These are phyloP conservation scores for Phytopythium boreale DNA, from an alignment of 352 stramenopile species.

Conservation along the genomic window DNA sequence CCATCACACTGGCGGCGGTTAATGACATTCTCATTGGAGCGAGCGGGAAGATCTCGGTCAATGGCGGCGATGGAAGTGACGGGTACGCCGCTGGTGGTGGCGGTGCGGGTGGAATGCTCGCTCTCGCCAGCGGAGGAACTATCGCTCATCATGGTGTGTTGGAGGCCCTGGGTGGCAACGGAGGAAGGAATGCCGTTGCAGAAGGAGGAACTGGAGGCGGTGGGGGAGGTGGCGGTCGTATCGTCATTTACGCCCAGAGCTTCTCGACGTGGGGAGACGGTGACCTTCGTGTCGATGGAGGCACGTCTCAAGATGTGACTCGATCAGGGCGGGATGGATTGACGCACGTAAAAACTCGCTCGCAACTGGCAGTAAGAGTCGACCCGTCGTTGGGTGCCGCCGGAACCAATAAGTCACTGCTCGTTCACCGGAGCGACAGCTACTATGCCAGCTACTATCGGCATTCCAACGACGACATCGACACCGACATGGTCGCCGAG, in stretches of 20 bases:
- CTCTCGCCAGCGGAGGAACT: constrained; percentile 46
- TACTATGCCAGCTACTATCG: constrained; percentile 1
- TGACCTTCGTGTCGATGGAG: constrained; percentile 77
- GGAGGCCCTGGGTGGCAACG: constrained; percentile 75
- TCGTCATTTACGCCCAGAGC: constrained; percentile 90
- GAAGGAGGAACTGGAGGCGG: constrained; percentile 50
- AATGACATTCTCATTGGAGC: constrained; percentile 93
- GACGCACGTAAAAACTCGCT: constrained; percentile 35
- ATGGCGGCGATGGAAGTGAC: constrained; percentile 52
- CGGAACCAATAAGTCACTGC: constrained; percentile 64
- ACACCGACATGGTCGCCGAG: constrained; percentile 6
- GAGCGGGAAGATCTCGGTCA: constrained; percentile 71
- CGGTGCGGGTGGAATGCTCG: constrained; percentile 48
- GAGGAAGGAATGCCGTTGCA: constrained; percentile 42
- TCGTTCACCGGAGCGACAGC: constrained; percentile 25
- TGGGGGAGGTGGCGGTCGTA: constrained; percentile 81
- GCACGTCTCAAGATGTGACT: constrained; percentile 36
- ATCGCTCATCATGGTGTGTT: constrained; percentile 73
- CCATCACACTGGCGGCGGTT: constrained; percentile 80
- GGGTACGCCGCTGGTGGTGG: constrained; percentile 59
- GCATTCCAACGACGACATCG: constrained; percentile 29
- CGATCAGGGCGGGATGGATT: constrained; percentile 41
- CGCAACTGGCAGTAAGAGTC: constrained; percentile 45
- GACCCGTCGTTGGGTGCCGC: constrained; percentile 68
- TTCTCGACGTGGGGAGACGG: constrained; percentile 84